Base-by-base conservation (phyloP, 148 eudicot genomes). In the Bassia scoparia region DNA sequence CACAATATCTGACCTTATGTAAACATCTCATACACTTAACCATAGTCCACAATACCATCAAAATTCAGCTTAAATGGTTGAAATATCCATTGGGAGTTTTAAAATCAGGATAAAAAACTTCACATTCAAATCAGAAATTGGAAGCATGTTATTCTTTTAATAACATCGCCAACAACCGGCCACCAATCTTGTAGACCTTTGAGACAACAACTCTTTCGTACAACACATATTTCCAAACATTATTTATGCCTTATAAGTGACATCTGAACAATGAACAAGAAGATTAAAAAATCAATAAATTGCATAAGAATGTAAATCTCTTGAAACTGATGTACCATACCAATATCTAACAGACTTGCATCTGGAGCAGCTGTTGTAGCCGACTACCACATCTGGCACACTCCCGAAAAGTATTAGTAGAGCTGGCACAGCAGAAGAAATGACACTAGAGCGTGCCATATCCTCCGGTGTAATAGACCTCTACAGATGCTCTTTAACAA, bases 311-410 rank as follows among this genome's bases (percentile, higher is more conserved):
- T 14, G 38, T 34, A 2, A 18, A 49, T 35, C 1, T 50, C 33
- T 43, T 31, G 7, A 18, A 30, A 54, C 24, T 12, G 37, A 61
- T 27, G 43, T 3, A 56, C 89, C n/a, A 52, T 91, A 93, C 98
- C 98, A 93, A 81, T 93, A 93, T 79, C 98, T 85, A 71, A 86
- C 86, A 73, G 92, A 85, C 76, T 93, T 93, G 97, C 98, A 93
- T 71, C 87, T 83, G 33, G 97, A 85, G 81, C 98, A 93, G 34
- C 98, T 30, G 98, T 93, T 7, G 86, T 86, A 69, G 97, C 83
- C 56, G 92, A 61, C 74, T 81, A 76, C 73, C 83, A 78, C 98
- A 93, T 70, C 86, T 89, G 27, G 98, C 92, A 76, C 98, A 93
- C 78, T 78, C 87, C 78, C 82, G 86, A 72, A 83, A 52, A 67